Base-by-base conservation (phyloP, 73 alveolate species). In the Blepharisma japonicum region DNA sequence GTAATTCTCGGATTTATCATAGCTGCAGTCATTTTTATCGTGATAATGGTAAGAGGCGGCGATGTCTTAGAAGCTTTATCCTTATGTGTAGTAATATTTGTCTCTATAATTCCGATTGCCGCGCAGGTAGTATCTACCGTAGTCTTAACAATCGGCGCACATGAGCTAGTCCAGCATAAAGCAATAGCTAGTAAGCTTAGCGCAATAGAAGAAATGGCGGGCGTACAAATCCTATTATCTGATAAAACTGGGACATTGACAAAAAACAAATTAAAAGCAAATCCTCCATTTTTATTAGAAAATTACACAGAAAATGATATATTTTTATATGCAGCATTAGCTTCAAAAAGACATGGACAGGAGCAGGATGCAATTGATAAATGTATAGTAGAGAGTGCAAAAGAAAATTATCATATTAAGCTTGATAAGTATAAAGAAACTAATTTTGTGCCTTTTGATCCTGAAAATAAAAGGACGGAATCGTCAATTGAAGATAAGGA, bases 181-280 rank as follows among this genome's bases (percentile, higher is more conserved):
- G 95, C 92, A 42, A 67, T 91, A 61, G 96, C 90, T 76, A 89
- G 87, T 68, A 89, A 92, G 23, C 80, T 89, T 68, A 85, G 86
- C 18, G 84, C 96, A 47, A 82, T 91, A 45, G 96, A 91, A 55
- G 87, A 90, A n/a, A 81, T 89, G 8, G 97, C 95, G 18, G 77
- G 91, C 56, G 89, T 90, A 70, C 71, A 89, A 11, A 85, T 92
- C 83, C 82, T 91, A 45, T 91, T 94, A 89, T 84, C 90, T 18
- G 95, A 89, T 72, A 91, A 91, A 79, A 89, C 97, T 7, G 94
- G 96, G 20, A 89, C 96, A 3, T 74, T 91, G n/a, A 88, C 92
- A 14, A 45, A 68, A 50, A 86, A 85, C 51, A 71, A 32, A 68
- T 50, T 86, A 89, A 81, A 88, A 14, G 89, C 77, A 32, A 32